phyloP scores from a whole-genome alignment of 176 grass and related monocot species.

The Elaeis guineensis region DNA sequence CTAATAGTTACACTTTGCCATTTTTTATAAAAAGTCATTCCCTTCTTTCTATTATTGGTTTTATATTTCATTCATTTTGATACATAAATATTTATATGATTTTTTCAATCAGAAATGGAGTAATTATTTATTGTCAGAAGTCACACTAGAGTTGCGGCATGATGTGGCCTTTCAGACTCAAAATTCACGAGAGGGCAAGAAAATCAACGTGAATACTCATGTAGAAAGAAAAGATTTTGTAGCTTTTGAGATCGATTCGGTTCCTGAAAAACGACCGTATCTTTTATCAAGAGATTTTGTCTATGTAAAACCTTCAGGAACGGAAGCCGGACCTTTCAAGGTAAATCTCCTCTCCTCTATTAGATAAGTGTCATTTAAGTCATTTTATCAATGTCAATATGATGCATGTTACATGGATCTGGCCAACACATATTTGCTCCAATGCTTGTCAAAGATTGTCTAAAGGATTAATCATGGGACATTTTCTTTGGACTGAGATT shows the following conservation, averaged over 20 bases:
- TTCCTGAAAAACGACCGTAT: slow-evolving; percentile 22
- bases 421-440: no score
- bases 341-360: slow-evolving; percentile 7
- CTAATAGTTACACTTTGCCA: no score
- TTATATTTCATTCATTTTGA: background rate
- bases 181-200: background rate
- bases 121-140: slow-evolving; percentile 15
- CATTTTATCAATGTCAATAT: no score
- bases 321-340: slow-evolving; percentile 3
- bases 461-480: no score
- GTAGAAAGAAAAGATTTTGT: background rate
- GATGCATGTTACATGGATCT: no score
- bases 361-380: background rate
- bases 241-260: slow-evolving; percentile 20
- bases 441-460: no score
- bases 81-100: background rate
- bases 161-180: background rate
- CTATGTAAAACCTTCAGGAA: background rate
- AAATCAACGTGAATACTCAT: background rate
- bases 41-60: no score
- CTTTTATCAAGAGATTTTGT: slow-evolving; percentile 40
- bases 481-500: no score
- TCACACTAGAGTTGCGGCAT: slow-evolving; percentile 3
- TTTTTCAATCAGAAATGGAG: slow-evolving; percentile 29
- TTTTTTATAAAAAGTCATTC: no score